Conservation (phyloP, 2,329 filamentous ascomycete species). For the Calonectria ilicicola region DNA sequence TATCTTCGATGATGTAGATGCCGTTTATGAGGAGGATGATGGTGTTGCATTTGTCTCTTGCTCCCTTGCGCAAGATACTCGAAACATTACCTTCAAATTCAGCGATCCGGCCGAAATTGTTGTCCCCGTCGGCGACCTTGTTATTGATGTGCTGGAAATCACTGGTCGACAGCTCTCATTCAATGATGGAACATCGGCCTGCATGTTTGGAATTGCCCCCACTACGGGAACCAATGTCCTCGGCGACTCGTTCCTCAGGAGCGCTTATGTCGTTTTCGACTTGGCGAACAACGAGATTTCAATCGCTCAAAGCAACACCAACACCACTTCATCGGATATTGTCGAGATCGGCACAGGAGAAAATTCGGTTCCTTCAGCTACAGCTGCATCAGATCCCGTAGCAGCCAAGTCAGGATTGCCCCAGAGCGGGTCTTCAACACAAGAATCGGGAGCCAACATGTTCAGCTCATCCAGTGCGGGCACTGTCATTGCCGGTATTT, state of each 20-base stretch:
- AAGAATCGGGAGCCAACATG: constrained; percentile 17
- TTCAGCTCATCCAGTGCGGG: constrained; percentile 13
- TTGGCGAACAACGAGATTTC: constrained; percentile 78
- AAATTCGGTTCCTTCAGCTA: constrained; percentile 65
- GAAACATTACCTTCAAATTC: constrained; percentile 65
- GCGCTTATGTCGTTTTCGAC: constrained; percentile 82
- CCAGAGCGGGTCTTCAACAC: not conserved
- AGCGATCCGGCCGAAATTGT: constrained; percentile 61
- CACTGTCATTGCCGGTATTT: constrained; percentile 16
- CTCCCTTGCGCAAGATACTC: constrained; percentile 55
- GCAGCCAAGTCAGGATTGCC: constrained; percentile 60
- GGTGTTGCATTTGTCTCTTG: constrained; percentile 74
- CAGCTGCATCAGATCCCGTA: constrained; percentile 60
- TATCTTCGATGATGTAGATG: constrained; percentile 70
- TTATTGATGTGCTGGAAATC: constrained; percentile 63
- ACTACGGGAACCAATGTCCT: constrained; percentile 69
- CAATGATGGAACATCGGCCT: constrained; percentile 65
- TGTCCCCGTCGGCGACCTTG: constrained; percentile 70
- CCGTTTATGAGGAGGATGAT: constrained; percentile 64
- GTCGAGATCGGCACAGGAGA: constrained; percentile 66
- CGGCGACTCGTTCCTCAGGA: constrained; percentile 81
- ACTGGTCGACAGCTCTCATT: constrained; percentile 63
- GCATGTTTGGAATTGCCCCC: constrained; percentile 76
- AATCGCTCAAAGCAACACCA: constrained; percentile 75
- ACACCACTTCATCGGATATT: constrained; percentile 60